phyloP scores from a whole-genome alignment of 1,139 yeast species.

The Kodamaea anthophila region DNA sequence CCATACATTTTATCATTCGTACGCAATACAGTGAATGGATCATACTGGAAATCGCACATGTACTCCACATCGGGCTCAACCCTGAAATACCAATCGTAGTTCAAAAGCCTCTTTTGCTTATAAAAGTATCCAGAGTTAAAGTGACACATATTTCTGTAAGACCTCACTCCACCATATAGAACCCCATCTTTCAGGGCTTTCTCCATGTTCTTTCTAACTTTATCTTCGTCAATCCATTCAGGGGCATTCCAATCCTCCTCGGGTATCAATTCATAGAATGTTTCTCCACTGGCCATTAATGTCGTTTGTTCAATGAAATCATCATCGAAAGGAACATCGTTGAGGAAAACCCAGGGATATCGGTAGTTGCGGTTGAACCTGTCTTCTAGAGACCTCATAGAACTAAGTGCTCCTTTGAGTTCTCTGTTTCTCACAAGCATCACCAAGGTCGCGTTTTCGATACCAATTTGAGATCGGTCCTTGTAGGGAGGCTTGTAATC shows the following conservation, averaged over 20 bases:
- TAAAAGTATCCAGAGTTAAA: conserved; percentile 43
- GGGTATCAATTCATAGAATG: conserved; percentile 44
- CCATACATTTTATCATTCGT: conserved; percentile 35
- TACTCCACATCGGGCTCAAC: conserved; percentile 45
- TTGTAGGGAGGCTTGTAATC: conserved; percentile 20
- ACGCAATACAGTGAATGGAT: conserved; percentile 36
- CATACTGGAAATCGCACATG: conserved; percentile 45
- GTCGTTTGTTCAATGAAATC: conserved; percentile 51
- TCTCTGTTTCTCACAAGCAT: conserved; percentile 42
- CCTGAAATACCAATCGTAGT: conserved; percentile 42
- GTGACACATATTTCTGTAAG: conserved; percentile 46
- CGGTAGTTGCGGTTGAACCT: conserved; percentile 39
- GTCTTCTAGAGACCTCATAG: conserved; percentile 43
- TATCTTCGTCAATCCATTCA: conserved; percentile 25
- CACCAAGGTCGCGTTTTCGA: conserved; percentile 46
- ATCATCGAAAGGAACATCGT: conserved; percentile 37
- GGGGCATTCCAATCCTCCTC: conserved; percentile 41
- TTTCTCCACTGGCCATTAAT: conserved; percentile 78
- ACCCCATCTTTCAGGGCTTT: conserved; percentile 21
- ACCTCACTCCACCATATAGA: conserved; percentile 35
- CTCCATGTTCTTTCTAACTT: conserved; percentile 20
- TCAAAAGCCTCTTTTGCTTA: conserved; percentile 31
- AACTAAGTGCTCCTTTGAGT: conserved; percentile 34
- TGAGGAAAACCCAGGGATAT: conserved; percentile 44
- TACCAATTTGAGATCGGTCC: conserved; percentile 34